These are phyloP conservation scores for Podila epicladia DNA, from an alignment of 192 early-diverging fungal genomes.

Conservation along the genomic window DNA sequence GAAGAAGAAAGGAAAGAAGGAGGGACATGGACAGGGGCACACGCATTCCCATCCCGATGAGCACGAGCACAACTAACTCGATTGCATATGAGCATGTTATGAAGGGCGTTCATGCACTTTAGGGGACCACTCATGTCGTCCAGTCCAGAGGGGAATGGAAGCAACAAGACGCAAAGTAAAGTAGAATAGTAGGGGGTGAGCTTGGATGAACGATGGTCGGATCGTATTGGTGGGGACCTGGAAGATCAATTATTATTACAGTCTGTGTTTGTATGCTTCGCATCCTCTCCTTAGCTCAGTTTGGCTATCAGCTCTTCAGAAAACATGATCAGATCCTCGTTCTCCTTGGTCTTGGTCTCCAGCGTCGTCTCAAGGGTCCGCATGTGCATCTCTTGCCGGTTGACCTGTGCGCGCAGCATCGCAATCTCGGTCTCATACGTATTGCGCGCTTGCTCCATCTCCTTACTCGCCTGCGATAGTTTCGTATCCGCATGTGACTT, in stretches of 20 bases:
- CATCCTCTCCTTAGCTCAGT: constrained; percentile 10
- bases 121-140: no score
- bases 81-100: no score
- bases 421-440: constrained; percentile 31
- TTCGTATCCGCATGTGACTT: constrained; percentile 35
- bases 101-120: no score
- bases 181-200: no score
- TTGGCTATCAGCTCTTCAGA: constrained; percentile 44
- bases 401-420: constrained; percentile 19
- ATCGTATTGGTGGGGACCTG: no score
- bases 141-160: no score
- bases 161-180: no score
- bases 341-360: constrained; percentile 46
- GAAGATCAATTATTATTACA: no score
- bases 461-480: constrained; percentile 19
- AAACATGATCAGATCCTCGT: constrained; percentile 44
- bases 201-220: no score
- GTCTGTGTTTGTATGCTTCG: neutral
- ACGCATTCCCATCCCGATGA: no score
- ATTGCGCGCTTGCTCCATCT: constrained; percentile 33
- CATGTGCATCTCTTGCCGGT: constrained; percentile 44
- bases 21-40: neutral
- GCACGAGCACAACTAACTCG: no score
- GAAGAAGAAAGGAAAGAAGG: neutral
- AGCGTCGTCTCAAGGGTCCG: constrained; percentile 37